Conservation (phyloP, 805 yeast genomes). For the Schwanniomyces occidentalis region DNA sequence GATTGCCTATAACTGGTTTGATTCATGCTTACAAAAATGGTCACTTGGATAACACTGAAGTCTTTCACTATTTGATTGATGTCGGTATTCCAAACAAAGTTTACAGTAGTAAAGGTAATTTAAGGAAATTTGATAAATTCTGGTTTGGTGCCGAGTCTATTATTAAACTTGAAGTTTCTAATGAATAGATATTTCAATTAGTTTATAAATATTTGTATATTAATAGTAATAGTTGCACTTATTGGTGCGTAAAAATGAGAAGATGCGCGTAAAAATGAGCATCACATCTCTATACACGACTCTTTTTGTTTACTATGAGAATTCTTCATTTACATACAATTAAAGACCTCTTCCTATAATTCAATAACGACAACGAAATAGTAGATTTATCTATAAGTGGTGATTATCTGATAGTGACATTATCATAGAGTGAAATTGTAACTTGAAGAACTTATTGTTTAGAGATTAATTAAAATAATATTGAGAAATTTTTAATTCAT, state of each 20-base stretch:
- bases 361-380: too few relatives aligned
- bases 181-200: constrained; percentile 2
- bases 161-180: constrained; percentile 18
- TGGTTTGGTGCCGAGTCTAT: constrained; percentile 43
- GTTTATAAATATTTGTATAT: background rate
- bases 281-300: constrained; percentile 1
- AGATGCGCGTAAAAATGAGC: background rate
- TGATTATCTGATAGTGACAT: too few relatives aligned
- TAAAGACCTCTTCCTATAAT: too few relatives aligned
- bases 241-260: constrained; percentile 1
- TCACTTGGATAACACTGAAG: constrained; percentile 37
- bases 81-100: constrained; percentile 67
- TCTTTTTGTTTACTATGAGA: constrained; percentile 4
- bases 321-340: too few relatives aligned
- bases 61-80: constrained; percentile 63
- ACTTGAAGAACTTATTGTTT: too few relatives aligned
- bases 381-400: too few relatives aligned
- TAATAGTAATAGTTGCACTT: background rate
- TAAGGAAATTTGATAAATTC: constrained; percentile 46
- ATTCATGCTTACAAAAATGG: constrained; percentile 61
- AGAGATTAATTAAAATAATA: too few relatives aligned
- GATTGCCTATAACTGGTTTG: constrained; percentile 69
- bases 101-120: constrained; percentile 39
- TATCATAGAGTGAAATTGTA: too few relatives aligned
- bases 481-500: too few relatives aligned